Percentiles rank a stretch among this genome's conserved stretches.
Evolutionary conservation across 345 rosid species (phyloP).

Genomic region (Corchorus olitorius): DNA sequence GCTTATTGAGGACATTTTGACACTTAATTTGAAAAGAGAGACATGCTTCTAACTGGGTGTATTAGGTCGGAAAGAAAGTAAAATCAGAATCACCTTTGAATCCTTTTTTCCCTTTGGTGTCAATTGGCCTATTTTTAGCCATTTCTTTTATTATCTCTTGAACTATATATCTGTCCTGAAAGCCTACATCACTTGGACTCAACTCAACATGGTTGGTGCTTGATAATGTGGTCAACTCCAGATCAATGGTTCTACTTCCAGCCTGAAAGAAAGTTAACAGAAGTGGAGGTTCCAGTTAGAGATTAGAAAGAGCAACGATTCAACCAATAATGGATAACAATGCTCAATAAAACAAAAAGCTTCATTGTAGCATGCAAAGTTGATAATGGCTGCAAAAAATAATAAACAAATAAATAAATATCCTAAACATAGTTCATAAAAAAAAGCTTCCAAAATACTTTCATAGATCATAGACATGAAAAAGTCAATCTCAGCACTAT

Average conservation of each 20-base stretch:
- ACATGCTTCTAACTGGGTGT: background rate
- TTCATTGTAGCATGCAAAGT: background rate
- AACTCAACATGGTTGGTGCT: slow-evolving; percentile 90
- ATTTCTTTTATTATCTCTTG: slow-evolving; percentile 96
- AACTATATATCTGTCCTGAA: slow-evolving; percentile 95
- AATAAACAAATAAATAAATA: background rate
- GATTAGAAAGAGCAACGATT: background rate
- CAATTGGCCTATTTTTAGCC: slow-evolving; percentile 95
- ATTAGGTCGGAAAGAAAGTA: background rate
- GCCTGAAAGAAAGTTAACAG: slow-evolving; percentile 50
- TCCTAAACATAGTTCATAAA: background rate
- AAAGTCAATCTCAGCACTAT: background rate
- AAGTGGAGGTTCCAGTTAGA: background rate
- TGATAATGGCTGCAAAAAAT: background rate
- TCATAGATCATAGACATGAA: background rate
- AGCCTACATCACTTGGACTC: slow-evolving; percentile 94
- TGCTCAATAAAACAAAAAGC: background rate
- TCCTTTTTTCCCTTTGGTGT: slow-evolving; percentile 81
- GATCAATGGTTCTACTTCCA: slow-evolving; percentile 82
- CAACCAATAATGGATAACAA: background rate
- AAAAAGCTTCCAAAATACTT: background rate
- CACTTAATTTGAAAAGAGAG: background rate
- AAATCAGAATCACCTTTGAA: slow-evolving; percentile 60
- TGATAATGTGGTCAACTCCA: slow-evolving; percentile 87
- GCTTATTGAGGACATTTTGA: background rate